Evolutionary conservation across 805 yeast genomes (phyloP).

Genomic region (Wickerhamomyces hampshirensis): DNA sequence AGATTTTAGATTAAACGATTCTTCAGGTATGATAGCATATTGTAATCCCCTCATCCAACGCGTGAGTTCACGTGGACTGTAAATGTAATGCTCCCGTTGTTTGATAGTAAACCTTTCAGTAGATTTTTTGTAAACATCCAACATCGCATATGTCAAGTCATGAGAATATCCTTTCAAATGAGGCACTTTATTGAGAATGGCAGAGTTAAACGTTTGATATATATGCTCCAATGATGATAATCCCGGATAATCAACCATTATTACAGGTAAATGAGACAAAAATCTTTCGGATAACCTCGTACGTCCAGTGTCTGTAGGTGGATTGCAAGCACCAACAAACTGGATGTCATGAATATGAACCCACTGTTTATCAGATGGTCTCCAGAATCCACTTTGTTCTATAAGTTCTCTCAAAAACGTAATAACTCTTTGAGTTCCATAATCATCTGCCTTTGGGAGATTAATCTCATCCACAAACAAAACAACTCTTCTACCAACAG

Average conservation of each 20-base stretch:
- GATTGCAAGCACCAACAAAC: constrained; percentile 94
- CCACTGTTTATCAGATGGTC: constrained; percentile 56
- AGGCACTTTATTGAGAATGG: constrained; percentile 59
- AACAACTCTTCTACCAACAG: constrained; percentile 65
- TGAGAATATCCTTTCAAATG: constrained; percentile 48
- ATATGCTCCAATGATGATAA: constrained; percentile 56
- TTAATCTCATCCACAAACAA: constrained; percentile 91
- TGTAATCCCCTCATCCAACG: constrained; percentile 80
- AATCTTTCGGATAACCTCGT: constrained; percentile 52
- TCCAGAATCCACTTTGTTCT: constrained; percentile 78
- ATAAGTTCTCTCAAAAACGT: constrained; percentile 70
- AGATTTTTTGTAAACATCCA: constrained; percentile 51
- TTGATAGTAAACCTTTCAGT: constrained; percentile 33
- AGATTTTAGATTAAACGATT: constrained; percentile 33
- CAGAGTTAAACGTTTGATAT: constrained; percentile 52
- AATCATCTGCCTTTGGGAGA: constrained; percentile 65
- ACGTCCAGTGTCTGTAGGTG: constrained; percentile 79
- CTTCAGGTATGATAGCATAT: constrained; percentile 38
- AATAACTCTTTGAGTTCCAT: constrained; percentile 69
- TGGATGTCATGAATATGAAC: constrained; percentile 58
- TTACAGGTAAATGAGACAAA: constrained; percentile 56
- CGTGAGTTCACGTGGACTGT: constrained; percentile 88
- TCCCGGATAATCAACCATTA: constrained; percentile 81
- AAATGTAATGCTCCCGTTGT: constrained; percentile 57
- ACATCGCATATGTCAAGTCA: constrained; percentile 58